Evolutionary conservation across 306 rosid genomes (phyloP), one percentile per base, ranked within the genome.

Genomic region (Malus domestica): DNA sequence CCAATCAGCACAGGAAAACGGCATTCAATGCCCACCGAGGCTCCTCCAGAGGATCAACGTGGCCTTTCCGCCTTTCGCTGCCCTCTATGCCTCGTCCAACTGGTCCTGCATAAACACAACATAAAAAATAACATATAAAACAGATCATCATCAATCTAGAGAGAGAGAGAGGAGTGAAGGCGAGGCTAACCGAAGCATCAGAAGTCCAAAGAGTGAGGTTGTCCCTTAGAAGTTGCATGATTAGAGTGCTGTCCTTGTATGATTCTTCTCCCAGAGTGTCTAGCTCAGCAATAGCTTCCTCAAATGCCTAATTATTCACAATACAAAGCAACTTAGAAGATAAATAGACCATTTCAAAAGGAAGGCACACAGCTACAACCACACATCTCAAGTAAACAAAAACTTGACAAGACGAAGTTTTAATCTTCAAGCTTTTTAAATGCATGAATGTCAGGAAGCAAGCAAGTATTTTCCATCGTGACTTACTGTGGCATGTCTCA

Each of bases 181-280:
- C n/a, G 52, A 68, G 72, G 78, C 81, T 80, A 58, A 88, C 97
- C 88, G 79, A 90, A 42, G 45, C 45, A 85, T 91, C 97, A 67
- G 96, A 88, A 71, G 96, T 90, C 96, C 96, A 90, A 62, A 90
- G 96, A 55, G 96, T 90, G 77, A 90, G 93, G 79, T 90, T 90
- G 87, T 90, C 96, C 86, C 96, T 84, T 49, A 90, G 60, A 70
- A 90, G 96, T 76, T 90, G 96, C 96, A 90, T 90, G 62, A 90
- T 90, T 52, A 90, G 93, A n/a, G 96, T 90, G 91, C 96, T 90
- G 84, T 90, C 96, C 75, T 90, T 90, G 88, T 88, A 90, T 61
- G 93, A 90, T 84, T 90, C 96, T 88, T 90, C 96, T 62, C 96
- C 96, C 81, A 90, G 78, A 30, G 93, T 90, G 79, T 90, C 96